A percentile compares a stretch with the other conserved stretches of the same genome.
phyloP scores from a whole-genome alignment of 2,329 filamentous ascomycete species.

The Chaetomium sp. region DNA sequence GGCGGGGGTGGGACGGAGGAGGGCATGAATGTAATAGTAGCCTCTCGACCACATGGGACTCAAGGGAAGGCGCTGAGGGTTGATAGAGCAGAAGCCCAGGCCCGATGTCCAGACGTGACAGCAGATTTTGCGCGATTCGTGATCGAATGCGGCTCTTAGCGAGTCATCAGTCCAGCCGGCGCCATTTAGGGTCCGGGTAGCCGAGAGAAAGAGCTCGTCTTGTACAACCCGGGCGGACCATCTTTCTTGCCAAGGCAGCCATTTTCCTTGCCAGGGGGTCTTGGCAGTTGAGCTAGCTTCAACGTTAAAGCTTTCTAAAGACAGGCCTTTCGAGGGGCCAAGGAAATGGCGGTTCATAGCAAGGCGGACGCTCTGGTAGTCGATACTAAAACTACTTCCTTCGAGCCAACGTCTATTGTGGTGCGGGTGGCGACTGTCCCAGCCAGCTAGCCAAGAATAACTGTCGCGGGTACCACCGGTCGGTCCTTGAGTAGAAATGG shows the following conservation, averaged over 20 bases:
- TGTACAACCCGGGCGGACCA: constrained; percentile 9
- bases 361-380: constrained; percentile 11
- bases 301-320: constrained; percentile 5
- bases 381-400: background rate
- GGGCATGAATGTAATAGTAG: background rate
- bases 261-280: background rate
- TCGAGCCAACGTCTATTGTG: background rate
- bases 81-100: background rate
- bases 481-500: background rate
- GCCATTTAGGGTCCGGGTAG: constrained; percentile 3
- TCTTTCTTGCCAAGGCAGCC: constrained; percentile 9
- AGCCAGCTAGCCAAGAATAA: background rate
- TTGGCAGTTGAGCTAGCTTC: background rate
- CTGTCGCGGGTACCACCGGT: background rate
- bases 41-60: background rate
- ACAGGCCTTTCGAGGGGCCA: background rate
- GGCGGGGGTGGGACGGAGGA: background rate
- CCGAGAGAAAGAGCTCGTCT: constrained; percentile 12
- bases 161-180: background rate
- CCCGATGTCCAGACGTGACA: background rate
- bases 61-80: background rate
- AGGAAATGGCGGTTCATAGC: constrained; percentile 11
- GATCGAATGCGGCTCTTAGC: background rate
- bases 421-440: background rate
- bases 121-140: background rate